Percentiles rank a stretch among this genome's conserved stretches.
These are phyloP conservation scores for Umbelopsis sp. DNA, from an alignment of 192 early-diverging fungal genomes.

Conservation along the genomic window DNA sequence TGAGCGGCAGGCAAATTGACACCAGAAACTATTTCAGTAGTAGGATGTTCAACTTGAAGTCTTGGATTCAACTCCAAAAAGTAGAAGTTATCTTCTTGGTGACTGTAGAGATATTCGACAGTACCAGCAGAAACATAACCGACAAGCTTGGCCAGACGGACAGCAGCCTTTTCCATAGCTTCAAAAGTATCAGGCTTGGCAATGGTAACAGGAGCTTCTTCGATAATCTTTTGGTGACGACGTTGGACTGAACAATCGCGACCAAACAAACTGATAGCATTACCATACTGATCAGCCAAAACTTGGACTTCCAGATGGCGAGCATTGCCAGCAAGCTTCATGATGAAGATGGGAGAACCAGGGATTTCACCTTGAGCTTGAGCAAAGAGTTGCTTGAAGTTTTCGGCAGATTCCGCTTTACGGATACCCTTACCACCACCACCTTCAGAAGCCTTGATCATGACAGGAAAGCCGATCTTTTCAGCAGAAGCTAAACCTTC, in stretches of 20 bases:
- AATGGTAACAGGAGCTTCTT: slow-evolving; percentile 94
- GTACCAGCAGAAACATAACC: slow-evolving; percentile 96
- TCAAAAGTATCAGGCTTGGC: slow-evolving; percentile 77
- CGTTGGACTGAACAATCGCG: slow-evolving; percentile 98
- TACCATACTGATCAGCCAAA: slow-evolving; percentile 94
- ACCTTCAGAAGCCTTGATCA: slow-evolving; percentile 99
- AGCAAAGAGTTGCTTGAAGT: slow-evolving; percentile 77
- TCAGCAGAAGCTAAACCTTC: slow-evolving; percentile 85
- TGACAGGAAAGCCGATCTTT: slow-evolving; percentile 94
- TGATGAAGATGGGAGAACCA: slow-evolving; percentile 97
- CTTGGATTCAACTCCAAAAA: slow-evolving; percentile 98
- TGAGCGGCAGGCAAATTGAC: slow-evolving; percentile 98
- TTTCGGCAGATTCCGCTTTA: slow-evolving; percentile 75
- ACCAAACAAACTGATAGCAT: slow-evolving; percentile 98
- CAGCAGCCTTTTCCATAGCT: slow-evolving; percentile 96
- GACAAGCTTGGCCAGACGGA: slow-evolving; percentile 89
- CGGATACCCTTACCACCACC: slow-evolving; percentile 99
- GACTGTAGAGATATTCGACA: slow-evolving; percentile 95
- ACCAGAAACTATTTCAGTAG: slow-evolving; percentile 98
- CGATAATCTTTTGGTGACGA: slow-evolving; percentile 98
- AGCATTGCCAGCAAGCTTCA: slow-evolving; percentile 94
- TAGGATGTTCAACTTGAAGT: slow-evolving; percentile 98
- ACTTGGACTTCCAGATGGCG: slow-evolving; percentile 98
- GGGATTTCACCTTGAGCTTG: slow-evolving; percentile 95
- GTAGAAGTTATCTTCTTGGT: slow-evolving; percentile 84